phyloP scores from a whole-genome alignment of 179 eudicot species.

The Gypsophila paniculata region DNA sequence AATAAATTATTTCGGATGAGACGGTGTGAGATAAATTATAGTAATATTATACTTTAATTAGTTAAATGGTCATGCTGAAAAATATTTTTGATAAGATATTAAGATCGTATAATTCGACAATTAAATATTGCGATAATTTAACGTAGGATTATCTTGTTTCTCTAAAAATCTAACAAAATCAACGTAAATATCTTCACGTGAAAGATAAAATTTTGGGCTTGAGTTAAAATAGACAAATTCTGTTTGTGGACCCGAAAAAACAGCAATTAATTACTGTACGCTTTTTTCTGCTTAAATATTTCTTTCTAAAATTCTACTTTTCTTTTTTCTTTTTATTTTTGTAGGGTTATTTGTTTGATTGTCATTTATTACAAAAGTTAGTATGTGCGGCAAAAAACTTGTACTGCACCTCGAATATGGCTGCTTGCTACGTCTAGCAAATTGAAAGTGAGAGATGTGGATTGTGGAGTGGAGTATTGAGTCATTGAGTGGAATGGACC shows the following conservation, averaged over 20 bases:
- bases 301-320: too few species aligned
- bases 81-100: background rate
- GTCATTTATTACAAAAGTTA: background rate
- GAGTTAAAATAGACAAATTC: background rate
- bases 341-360: background rate
- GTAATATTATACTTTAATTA: too few species aligned
- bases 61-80: too few species aligned
- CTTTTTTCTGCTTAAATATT: background rate
- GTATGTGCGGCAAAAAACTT: background rate
- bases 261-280: background rate
- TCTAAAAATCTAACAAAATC: background rate
- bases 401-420: background rate
- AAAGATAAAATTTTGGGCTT: background rate
- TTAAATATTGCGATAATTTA: too few species aligned
- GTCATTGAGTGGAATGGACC: background rate
- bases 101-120: too few species aligned
- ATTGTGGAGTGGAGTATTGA: background rate
- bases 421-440: constrained; percentile 1
- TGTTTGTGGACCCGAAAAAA: constrained; percentile 6
- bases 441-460: background rate
- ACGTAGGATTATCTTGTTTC: too few species aligned
- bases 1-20: too few species aligned
- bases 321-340: too few species aligned
- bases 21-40: too few species aligned
- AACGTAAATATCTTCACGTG: too few species aligned